Base-by-base conservation (phyloP, 768 basidiomycete genomes). In the Butyriboletus loyo region DNA sequence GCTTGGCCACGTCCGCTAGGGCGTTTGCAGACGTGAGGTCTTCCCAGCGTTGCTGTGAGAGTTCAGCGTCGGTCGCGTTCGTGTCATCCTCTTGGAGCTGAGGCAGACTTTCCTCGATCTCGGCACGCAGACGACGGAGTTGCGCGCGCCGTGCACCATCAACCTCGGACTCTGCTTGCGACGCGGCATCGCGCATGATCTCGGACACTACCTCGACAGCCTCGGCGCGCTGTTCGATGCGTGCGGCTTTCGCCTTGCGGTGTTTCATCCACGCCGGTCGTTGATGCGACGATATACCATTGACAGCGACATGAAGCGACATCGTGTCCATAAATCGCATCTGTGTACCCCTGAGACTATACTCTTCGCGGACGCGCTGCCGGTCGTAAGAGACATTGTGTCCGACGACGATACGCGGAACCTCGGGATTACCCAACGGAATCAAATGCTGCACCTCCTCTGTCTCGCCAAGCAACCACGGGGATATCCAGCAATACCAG, bases 401-500 rank as follows among this genome's bases (percentile, higher is more conserved):
- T 3, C 97, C 96, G 28, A 98, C 85, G 24, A 98, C 74, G 28
- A 98, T 66, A 14, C 85, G 80, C 1, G 86, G 75, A 0, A 67
- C 57, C 11, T 66, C 54, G 10, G 81, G 68, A 47, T 78, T 71
- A 1, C 91, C 89, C 3, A 95, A 54, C 0, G 92, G 85, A 46
- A 95, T 83, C 48, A 96, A 75, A 28, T 95, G 91, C 31, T 73
- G 69, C 1, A 69, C 65, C 39, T 82, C 73, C 19, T 82, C 73
- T 45, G 85, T 75, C 58, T 81, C 76, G 14, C 80, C 81, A 5
- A 94, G 77, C 10, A 97, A 70, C 93, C 93, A 96, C 0, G 97
- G 97, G 0, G 91, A 94, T 55, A 97, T 83, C 95, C 97, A 99
- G 4, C 83, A 82, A 65, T 98, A 99, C 96, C 97, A 98, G 1